Conservation (phyloP, 1,284 basidiomycete species). For the Cutaneotrichosporon sp. region DNA sequence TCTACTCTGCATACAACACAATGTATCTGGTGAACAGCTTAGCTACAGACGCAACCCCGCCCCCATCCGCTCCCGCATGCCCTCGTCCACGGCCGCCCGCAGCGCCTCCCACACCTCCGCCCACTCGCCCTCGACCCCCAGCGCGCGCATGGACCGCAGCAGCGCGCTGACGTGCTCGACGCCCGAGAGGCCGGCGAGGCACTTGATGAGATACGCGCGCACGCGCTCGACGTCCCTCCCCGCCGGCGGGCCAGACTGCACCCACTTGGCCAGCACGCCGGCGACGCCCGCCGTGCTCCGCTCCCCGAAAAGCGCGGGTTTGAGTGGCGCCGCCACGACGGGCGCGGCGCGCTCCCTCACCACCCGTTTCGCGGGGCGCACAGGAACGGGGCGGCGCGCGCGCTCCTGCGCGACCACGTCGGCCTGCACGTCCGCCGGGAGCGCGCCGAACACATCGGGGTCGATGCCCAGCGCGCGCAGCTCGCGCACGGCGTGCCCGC, state of each 20-base stretch:
- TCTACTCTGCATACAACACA: not conserved
- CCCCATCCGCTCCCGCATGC: constrained; percentile 66
- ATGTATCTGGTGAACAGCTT: not conserved
- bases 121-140: constrained; percentile 39
- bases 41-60: constrained; percentile 54
- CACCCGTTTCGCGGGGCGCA: not conserved
- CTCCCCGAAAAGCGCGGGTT: constrained; percentile 62
- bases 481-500: constrained; percentile 54
- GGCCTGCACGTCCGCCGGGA: constrained; percentile 68
- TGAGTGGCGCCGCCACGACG: constrained; percentile 58
- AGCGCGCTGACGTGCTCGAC: constrained; percentile 68
- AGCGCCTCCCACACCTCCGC: constrained; percentile 61
- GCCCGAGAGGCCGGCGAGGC: constrained; percentile 63
- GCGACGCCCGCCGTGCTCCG: constrained; percentile 69
- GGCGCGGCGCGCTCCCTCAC: constrained; percentile 34
- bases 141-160: constrained; percentile 69
- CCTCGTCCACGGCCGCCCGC: constrained; percentile 63
- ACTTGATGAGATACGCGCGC: constrained; percentile 66
- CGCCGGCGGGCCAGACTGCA: constrained; percentile 63
- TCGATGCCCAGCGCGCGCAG: constrained; percentile 68
- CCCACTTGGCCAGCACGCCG: constrained; percentile 69
- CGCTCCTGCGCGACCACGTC: constrained; percentile 67
- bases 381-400: constrained; percentile 42
- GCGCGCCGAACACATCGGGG: constrained; percentile 66
- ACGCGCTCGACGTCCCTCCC: constrained; percentile 70